Base-by-base conservation (phyloP, 2,329 filamentous ascomycete genomes). In the Talaromyces sp. region DNA sequence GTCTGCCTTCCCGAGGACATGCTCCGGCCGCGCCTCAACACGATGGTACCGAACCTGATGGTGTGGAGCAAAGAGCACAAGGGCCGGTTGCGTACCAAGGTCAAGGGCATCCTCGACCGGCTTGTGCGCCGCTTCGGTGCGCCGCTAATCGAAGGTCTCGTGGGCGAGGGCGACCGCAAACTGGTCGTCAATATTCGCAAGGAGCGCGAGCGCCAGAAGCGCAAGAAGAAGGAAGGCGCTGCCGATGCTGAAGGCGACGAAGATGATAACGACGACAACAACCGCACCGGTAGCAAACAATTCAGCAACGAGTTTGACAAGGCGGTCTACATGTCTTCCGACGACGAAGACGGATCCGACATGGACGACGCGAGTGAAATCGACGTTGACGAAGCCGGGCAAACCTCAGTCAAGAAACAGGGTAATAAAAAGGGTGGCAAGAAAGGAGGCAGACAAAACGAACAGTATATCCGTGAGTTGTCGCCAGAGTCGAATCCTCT, bases 1-100 rank as follows among this genome's bases (percentile, higher is more conserved):
- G 91, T 98, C 69, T 88, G 90, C 62, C 80, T 98, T 31, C 91
- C 93, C 0, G 85, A 87, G 46, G 86, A 89, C 6, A 81, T 96
- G 64, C 88, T 99, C 80, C 82, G 88, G 38, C 88, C 91, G 4
- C 86, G 92, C 26, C 84, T 99, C 38, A 79, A 82, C 32, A 86
- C 87, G 0, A 82, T 99, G 54, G 85, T 99, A 2, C 91, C 93
- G 3, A 96, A 96, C 75, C 81, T 98, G 21, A 91, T 98, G 82
- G 86, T 93, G 49, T 99, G 95, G 93, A 93, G 90, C 72, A 91
- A 97, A 75, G 95, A 99, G 77, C 96, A 99, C 81, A 98, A 98
- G 80, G 92, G 92, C 13, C 92, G 96, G 73, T 95, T 99, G 80
- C 91, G 93, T 70, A 88, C 90, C 55, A 99, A 98, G 81, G 93